A percentile compares a stretch with the other conserved stretches of the same genome.
These are phyloP conservation scores for Kurtzmaniella quercitrusa DNA, from an alignment of 1,139 yeast genomes.

Conservation along the genomic window DNA sequence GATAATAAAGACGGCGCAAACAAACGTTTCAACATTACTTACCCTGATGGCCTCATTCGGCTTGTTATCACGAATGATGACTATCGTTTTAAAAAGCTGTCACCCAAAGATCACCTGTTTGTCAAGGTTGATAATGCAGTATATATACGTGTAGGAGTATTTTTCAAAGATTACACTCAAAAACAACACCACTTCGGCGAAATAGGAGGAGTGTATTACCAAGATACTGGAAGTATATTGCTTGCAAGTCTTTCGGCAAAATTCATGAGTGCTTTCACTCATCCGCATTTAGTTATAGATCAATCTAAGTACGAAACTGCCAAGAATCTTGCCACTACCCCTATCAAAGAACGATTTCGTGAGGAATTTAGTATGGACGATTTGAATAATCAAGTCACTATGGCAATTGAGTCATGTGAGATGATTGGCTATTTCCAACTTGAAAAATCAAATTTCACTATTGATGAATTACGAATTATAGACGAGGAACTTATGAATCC, in stretches of 20 bases:
- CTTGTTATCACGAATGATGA: conserved; percentile 20
- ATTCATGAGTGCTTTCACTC: conserved; percentile 56
- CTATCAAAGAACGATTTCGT: too few relatives aligned
- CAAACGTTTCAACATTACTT: conserved; percentile 28
- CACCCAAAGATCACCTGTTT: conserved; percentile 9
- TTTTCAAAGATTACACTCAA: conserved; percentile 38
- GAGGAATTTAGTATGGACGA: conserved; percentile 21
- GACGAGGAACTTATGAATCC: conserved; percentile 74
- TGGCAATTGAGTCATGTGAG: conserved; percentile 60
- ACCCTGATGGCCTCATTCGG: conserved; percentile 22
- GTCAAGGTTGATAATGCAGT: conserved; percentile 29
- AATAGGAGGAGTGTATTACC: conserved; percentile 67
- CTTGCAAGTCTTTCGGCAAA: conserved; percentile 67
- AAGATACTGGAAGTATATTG: conserved; percentile 63
- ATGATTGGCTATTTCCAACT: conserved; percentile 65
- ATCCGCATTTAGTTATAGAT: conserved; percentile 54
- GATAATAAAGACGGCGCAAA: conserved; percentile 7
- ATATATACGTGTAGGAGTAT: conserved; percentile 20
- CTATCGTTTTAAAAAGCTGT: conserved; percentile 21
- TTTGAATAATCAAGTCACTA: conserved; percentile 32
- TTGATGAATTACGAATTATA: conserved; percentile 50
- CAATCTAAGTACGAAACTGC: conserved; percentile 39
- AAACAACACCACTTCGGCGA: conserved; percentile 40
- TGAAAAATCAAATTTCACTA: conserved; percentile 51
- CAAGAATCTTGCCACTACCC: conserved; percentile 30